Evolutionary conservation across 2,329 filamentous ascomycete genomes (phyloP).

Genomic region (Alternaria brassicicola): DNA sequence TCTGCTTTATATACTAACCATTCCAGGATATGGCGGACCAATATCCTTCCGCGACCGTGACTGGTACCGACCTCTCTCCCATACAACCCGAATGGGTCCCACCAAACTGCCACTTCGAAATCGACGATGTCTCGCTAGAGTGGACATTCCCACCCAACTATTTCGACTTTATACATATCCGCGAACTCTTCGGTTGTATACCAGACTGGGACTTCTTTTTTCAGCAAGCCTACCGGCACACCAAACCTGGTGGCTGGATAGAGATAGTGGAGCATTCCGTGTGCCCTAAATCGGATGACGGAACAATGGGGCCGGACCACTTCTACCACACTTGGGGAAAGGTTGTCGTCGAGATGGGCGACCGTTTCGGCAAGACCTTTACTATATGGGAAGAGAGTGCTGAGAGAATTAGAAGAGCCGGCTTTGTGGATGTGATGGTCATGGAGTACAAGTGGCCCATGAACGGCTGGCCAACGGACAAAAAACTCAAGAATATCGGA

Average conservation of each 20-base stretch:
- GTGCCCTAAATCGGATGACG: constrained; percentile 50
- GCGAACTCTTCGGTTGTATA: constrained; percentile 54
- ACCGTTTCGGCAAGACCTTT: constrained; percentile 48
- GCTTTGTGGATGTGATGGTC: constrained; percentile 45
- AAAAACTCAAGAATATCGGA: constrained; percentile 45
- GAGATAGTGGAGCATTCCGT: constrained; percentile 54
- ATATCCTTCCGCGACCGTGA: constrained; percentile 39
- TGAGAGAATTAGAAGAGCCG: constrained; percentile 38
- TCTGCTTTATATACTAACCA: background rate
- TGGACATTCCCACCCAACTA: constrained; percentile 50
- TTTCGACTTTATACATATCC: constrained; percentile 56
- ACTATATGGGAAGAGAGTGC: constrained; percentile 46
- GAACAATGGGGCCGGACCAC: constrained; percentile 45
- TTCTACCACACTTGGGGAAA: constrained; percentile 47
- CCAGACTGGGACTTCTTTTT: constrained; percentile 55
- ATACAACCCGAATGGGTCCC: constrained; percentile 58
- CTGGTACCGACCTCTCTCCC: constrained; percentile 57
- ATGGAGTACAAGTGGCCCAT: constrained; percentile 46
- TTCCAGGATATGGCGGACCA: constrained; percentile 36
- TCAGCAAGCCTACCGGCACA: constrained; percentile 42
- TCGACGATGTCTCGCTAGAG: constrained; percentile 53
- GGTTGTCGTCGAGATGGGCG: constrained; percentile 44
- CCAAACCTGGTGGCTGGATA: constrained; percentile 52
- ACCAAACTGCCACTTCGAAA: constrained; percentile 55
- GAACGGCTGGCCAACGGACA: constrained; percentile 43